Base-by-base conservation (phyloP, 1,284 basidiomycete species). In the Ganoderma lingzhi region DNA sequence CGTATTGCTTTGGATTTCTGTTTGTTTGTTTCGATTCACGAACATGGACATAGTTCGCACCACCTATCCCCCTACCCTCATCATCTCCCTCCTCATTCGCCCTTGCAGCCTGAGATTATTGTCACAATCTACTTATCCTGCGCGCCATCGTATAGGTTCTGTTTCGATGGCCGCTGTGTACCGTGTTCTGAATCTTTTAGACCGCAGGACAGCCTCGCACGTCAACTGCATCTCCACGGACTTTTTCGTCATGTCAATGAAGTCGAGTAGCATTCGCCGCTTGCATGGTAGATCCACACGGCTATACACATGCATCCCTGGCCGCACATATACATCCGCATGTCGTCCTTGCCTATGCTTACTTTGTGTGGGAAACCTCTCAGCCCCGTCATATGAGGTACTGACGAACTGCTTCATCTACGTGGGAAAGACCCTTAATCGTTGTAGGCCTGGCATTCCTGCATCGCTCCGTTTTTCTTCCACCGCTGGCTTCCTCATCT, bases 11-110 rank as follows among this genome's bases (percentile, higher is more conserved):
- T 41, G 37, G 48, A 63, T 48, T 63, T 35, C 41, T 63, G 48
- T 63, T 44, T 62, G 41, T 28, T 28, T 37, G 14, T 45, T 23
- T 62, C 12, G 48, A 51, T 51, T 28, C 48, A 51, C 23, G 23
- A 12, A 48, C 63, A 65, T 62, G 63, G 67, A 65, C 67, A 68
- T 68, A 68, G 45, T 59, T 55, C 53, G 23, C 56, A 39, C 44
- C 23, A 12, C 12, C 48, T 23, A 41, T 12, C n/a, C 6, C 41
- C 59, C 41, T 48, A 51, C 30, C 19, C 32, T 14, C 17, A 42
- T 32, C 63, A 2, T 30, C 58, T 37, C 42, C n/a, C 37, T 14
- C 55, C 42, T 17, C 35, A 12, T 53, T n/a, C 42, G 32, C 55
- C 48, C 48, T n/a, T n/a, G 17, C 56, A 60, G 3, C 28, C 37